phyloP scores from a whole-genome alignment of 257 asterid genomes.

The Plantago major region DNA sequence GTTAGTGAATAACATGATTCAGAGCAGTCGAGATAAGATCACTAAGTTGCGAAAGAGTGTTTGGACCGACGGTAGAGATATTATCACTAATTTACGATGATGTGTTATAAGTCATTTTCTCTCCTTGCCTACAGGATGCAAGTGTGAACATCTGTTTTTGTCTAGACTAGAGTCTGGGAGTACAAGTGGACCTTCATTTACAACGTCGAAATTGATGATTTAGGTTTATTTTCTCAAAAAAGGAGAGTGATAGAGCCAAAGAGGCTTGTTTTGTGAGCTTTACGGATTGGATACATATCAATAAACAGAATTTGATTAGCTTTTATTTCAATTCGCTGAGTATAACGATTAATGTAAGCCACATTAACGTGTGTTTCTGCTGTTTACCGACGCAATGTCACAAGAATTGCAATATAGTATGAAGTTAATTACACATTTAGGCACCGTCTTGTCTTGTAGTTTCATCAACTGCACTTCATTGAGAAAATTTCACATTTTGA shows the following conservation, averaged over 20 bases:
- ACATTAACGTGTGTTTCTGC: neutral
- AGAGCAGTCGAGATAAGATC: no score
- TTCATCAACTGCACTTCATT: neutral
- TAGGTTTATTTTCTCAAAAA: neutral
- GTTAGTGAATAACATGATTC: no score
- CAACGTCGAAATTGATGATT: neutral
- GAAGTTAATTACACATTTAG: neutral
- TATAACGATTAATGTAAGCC: neutral
- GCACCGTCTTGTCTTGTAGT: neutral
- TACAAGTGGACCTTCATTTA: neutral
- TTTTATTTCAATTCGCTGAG: no score
- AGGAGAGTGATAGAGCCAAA: no score
- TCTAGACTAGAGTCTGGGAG: neutral
- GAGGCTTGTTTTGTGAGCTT: no score
- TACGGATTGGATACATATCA: no score
- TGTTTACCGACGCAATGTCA: neutral
- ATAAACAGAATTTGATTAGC: no score
- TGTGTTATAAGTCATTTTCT: neutral
- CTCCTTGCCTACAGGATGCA: conserved; percentile 1
- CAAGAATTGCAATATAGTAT: no score
- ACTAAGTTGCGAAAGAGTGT: no score
- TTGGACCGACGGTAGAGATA: neutral
- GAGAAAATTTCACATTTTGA: neutral
- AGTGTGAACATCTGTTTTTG: neutral
- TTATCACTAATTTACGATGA: neutral